phyloP scores from a whole-genome alignment of 2,329 filamentous ascomycete genomes.

The Chrysoporthe deuterocubensis region DNA sequence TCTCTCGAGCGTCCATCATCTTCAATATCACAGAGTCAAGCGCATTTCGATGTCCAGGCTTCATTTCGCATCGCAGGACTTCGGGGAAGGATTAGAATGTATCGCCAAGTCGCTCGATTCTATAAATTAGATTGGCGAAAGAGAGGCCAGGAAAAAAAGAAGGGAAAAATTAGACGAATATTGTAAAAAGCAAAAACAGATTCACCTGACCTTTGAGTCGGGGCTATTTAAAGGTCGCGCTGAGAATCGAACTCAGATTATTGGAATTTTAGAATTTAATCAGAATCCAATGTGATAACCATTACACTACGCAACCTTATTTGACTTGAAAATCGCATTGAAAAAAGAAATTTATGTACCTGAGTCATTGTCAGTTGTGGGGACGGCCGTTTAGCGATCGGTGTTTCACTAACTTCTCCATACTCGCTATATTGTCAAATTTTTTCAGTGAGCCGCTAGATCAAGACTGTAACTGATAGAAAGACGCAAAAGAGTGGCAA shows the following conservation, averaged over 20 bases:
- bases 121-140: no score
- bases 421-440: background rate
- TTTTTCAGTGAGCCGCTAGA: background rate
- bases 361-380: constrained; percentile 2
- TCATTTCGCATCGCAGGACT: no score
- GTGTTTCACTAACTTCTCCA: background rate
- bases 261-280: constrained; percentile 11
- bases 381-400: background rate
- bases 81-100: no score
- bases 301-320: constrained; percentile 24
- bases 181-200: constrained; percentile 36
- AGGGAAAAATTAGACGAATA: no score
- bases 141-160: no score
- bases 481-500: no score
- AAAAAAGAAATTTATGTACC: background rate
- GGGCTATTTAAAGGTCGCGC: constrained; percentile 1
- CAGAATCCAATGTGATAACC: constrained; percentile 29
- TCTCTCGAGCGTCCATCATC: no score
- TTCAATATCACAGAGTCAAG: no score
- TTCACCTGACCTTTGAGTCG: background rate
- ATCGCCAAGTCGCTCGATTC: no score
- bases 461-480: background rate
- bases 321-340: background rate
- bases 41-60: no score
- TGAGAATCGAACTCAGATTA: constrained; percentile 25